These are phyloP conservation scores for Suhomyces canberraensis DNA, from an alignment of 805 yeast genomes.

Conservation along the genomic window DNA sequence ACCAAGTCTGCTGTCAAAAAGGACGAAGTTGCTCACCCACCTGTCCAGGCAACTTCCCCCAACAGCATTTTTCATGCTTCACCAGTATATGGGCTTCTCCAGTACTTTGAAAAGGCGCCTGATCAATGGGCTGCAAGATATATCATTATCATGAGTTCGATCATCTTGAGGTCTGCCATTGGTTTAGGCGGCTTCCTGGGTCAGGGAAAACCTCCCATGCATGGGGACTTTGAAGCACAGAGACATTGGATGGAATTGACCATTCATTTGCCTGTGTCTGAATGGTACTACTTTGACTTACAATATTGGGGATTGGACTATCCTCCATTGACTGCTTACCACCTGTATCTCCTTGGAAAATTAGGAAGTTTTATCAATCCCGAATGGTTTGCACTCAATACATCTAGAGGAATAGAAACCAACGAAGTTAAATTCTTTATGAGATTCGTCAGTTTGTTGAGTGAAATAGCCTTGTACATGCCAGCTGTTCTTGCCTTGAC, in stretches of 20 bases:
- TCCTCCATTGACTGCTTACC: slow-evolving; percentile 95
- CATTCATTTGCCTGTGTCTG: slow-evolving; percentile 59
- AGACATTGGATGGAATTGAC: slow-evolving; percentile 98
- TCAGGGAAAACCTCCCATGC: slow-evolving; percentile 63
- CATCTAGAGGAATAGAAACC: slow-evolving; percentile 74
- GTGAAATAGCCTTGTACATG: slow-evolving; percentile 70
- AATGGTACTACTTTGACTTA: slow-evolving; percentile 90
- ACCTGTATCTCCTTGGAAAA: slow-evolving; percentile 75
- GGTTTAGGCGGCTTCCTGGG: slow-evolving; percentile 92
- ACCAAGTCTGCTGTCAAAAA: slow-evolving; percentile 4
- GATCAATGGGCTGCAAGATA: slow-evolving; percentile 91
- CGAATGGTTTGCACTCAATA: slow-evolving; percentile 71
- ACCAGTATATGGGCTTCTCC: slow-evolving; percentile 75
- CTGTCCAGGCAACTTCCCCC: background rate
- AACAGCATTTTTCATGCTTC: slow-evolving; percentile 43
- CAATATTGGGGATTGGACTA: slow-evolving; percentile 96
- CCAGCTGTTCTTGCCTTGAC: slow-evolving; percentile 78
- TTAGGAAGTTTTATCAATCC: slow-evolving; percentile 64
- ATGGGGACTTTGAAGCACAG: slow-evolving; percentile 97
- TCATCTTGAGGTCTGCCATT: slow-evolving; percentile 77
- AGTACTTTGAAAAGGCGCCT: slow-evolving; percentile 74
- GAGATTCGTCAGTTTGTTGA: slow-evolving; percentile 74
- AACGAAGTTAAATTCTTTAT: slow-evolving; percentile 71
- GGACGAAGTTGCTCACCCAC: background rate
- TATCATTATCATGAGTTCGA: slow-evolving; percentile 65